Percentiles rank a stretch among this genome's conserved stretches.
Conservation (phyloP, 2,329 filamentous ascomycete species). For the Penicillium paneum region DNA sequence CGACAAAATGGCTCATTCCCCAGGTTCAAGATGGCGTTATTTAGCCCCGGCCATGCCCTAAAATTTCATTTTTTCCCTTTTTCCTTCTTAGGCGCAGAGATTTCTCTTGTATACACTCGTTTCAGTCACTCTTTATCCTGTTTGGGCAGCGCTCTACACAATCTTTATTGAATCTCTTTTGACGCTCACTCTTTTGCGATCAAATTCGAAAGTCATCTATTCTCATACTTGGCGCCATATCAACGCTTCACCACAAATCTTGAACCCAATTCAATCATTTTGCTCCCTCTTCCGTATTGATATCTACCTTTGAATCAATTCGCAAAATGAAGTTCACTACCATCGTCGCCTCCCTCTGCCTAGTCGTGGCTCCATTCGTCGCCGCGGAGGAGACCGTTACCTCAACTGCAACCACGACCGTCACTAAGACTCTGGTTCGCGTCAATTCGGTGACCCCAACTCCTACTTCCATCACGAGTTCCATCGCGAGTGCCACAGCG, state of each 20-base stretch:
- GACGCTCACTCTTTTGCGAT: conserved; percentile 28
- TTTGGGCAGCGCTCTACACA: conserved; percentile 30
- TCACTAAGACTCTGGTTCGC: conserved; percentile 44
- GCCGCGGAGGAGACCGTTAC: conserved; percentile 29
- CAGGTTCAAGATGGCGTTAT: conserved; percentile 13
- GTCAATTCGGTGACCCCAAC: conserved; percentile 42
- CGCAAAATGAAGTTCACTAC: conserved; percentile 38
- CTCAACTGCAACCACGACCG: conserved; percentile 36
- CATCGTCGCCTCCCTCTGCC: conserved; percentile 33
- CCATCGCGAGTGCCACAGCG: neutral
- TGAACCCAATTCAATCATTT: neutral
- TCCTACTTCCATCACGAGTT: conserved; percentile 8
- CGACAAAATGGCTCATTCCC: conserved; percentile 6
- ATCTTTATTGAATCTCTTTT: conserved; percentile 22
- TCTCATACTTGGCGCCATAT: neutral
- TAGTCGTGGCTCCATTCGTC: conserved; percentile 33
- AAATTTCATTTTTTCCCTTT: conserved; percentile 11
- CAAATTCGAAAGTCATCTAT: conserved; percentile 11
- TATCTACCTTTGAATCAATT: neutral
- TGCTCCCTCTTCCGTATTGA: neutral
- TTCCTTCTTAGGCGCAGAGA: conserved; percentile 14
- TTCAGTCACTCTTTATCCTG: conserved; percentile 18
- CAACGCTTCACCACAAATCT: neutral
- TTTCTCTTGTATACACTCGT: conserved; percentile 17
- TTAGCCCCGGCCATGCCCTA: conserved; percentile 22